A percentile compares a stretch with the other conserved stretches of the same genome.
These are phyloP conservation scores for Colletotrichum higginsianum DNA, from an alignment of 2,329 filamentous ascomycete species.

Conservation along the genomic window DNA sequence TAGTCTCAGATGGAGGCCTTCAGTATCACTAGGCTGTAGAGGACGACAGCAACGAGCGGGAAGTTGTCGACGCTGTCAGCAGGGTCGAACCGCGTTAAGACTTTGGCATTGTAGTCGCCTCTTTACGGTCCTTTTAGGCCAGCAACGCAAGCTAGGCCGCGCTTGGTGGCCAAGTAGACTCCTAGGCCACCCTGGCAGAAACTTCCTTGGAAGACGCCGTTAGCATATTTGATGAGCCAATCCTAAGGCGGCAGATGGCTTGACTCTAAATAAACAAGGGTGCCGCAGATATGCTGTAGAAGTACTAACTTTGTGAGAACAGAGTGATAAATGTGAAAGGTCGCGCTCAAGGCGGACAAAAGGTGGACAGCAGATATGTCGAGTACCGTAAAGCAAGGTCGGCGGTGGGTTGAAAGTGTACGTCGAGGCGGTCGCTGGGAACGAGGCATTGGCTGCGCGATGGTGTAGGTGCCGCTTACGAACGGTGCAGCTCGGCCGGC, in stretches of 20 bases:
- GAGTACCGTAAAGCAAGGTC: neutral
- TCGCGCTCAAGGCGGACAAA: neutral
- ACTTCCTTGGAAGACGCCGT: too few relatives aligned
- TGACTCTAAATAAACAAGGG: slow-evolving; percentile 14
- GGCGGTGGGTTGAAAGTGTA: slow-evolving; percentile 38
- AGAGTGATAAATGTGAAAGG: slow-evolving; percentile 23
- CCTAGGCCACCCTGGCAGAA: slow-evolving; percentile 77
- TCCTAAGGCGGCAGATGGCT: neutral
- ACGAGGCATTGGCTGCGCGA: too few relatives aligned
- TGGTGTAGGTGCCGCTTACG: too few relatives aligned
- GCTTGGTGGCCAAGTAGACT: slow-evolving; percentile 80
- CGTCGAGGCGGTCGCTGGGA: neutral
- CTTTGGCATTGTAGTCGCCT: slow-evolving; percentile 84
- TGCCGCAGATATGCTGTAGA: slow-evolving; percentile 23
- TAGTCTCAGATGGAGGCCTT: slow-evolving; percentile 51
- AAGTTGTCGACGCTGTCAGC: slow-evolving; percentile 70
- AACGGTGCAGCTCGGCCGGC: too few relatives aligned
- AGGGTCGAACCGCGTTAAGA: slow-evolving; percentile 78
- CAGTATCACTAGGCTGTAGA: slow-evolving; percentile 82
- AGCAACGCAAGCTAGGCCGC: slow-evolving; percentile 78
- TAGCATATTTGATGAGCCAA: too few relatives aligned
- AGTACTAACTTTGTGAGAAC: neutral
- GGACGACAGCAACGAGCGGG: slow-evolving; percentile 84
- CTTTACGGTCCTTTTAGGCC: slow-evolving; percentile 84
- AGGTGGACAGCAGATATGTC: neutral